Evolutionary conservation across 2,329 filamentous ascomycete species (phyloP).

Genomic region (Graphilbum ipis-grandicollis): DNA sequence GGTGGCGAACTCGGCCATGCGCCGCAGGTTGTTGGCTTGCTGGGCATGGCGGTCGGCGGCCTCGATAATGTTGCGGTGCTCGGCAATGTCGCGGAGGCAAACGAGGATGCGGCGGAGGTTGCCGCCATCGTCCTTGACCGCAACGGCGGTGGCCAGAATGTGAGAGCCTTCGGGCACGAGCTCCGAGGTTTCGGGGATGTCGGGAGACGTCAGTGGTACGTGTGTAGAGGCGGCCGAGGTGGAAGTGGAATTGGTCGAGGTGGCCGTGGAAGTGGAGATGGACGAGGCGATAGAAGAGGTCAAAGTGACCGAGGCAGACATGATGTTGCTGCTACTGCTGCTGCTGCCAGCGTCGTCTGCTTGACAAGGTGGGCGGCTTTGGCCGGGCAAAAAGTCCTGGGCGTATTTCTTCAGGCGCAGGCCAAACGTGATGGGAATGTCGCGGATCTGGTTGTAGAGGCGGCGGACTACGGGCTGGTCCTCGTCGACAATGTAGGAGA

Average conservation of each 20-base stretch:
- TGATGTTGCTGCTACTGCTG: background rate
- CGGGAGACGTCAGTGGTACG: conserved; percentile 1
- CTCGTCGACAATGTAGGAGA: conserved; percentile 27
- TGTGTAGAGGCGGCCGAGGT: background rate
- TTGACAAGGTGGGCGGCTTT: too few species aligned
- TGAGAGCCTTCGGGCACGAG: conserved; percentile 21
- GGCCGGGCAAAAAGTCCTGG: too few species aligned
- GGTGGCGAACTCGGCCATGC: conserved; percentile 35
- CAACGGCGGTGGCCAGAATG: conserved; percentile 28
- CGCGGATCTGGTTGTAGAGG: conserved; percentile 23
- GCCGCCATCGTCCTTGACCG: conserved; percentile 25
- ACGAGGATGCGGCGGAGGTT: conserved; percentile 27
- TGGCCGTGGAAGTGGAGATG: too few species aligned
- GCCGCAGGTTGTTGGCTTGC: conserved; percentile 33
- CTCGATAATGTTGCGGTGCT: conserved; percentile 29
- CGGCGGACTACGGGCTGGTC: conserved; percentile 23
- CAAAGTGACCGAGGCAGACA: too few species aligned
- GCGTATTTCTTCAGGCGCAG: conserved; percentile 22
- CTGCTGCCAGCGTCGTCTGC: too few species aligned
- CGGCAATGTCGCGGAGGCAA: conserved; percentile 32
- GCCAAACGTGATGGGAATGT: conserved; percentile 25
- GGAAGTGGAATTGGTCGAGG: too few species aligned
- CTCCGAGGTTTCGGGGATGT: conserved; percentile 16
- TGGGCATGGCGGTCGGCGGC: conserved; percentile 30
- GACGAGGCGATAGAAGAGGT: too few species aligned